Percentiles rank a stretch among this genome's conserved stretches.
Conservation (phyloP, 495 filamentous ascomycete genomes). For the Talaromyces proteolyticus region DNA sequence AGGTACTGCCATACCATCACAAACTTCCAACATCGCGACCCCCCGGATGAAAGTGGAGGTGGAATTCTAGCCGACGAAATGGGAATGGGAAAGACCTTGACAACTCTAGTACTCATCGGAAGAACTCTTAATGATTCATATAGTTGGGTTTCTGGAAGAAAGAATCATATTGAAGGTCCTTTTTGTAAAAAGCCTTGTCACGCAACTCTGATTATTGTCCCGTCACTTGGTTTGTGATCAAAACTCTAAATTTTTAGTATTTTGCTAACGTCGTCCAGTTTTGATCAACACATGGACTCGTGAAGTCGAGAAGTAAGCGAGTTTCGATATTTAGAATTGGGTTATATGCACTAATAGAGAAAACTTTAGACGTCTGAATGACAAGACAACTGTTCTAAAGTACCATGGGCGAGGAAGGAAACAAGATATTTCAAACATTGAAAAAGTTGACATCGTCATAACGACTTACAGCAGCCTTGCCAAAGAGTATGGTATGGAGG, state of each 20-base stretch:
- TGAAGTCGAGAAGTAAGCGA: slow-evolving; percentile 8
- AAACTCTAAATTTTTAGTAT: too few species aligned
- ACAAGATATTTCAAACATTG: not conserved
- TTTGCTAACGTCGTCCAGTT: too few species aligned
- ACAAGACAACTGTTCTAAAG: slow-evolving; percentile 1
- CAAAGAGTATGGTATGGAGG: slow-evolving; percentile 2
- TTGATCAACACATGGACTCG: slow-evolving; percentile 7
- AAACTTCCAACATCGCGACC: slow-evolving; percentile 47
- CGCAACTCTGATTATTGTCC: slow-evolving; percentile 27
- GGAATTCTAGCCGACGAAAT: slow-evolving; percentile 19
- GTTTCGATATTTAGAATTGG: too few species aligned
- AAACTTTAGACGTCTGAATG: slow-evolving; percentile 6
- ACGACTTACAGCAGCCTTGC: slow-evolving; percentile 14
- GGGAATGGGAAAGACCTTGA: slow-evolving; percentile 21
- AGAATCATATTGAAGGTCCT: not conserved
- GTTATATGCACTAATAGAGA: too few species aligned
- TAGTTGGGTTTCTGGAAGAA: not conserved
- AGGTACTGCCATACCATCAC: not conserved
- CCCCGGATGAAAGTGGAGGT: slow-evolving; percentile 54
- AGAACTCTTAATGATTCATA: slow-evolving; percentile 26
- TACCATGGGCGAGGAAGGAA: slow-evolving; percentile 6
- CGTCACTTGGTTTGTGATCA: slow-evolving; percentile 22
- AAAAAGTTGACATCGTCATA: slow-evolving; percentile 9
- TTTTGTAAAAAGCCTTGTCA: not conserved
- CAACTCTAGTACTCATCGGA: slow-evolving; percentile 39